These are phyloP conservation scores for Colletotrichum tropicicola DNA, from an alignment of 2,329 filamentous ascomycete genomes.

Conservation along the genomic window DNA sequence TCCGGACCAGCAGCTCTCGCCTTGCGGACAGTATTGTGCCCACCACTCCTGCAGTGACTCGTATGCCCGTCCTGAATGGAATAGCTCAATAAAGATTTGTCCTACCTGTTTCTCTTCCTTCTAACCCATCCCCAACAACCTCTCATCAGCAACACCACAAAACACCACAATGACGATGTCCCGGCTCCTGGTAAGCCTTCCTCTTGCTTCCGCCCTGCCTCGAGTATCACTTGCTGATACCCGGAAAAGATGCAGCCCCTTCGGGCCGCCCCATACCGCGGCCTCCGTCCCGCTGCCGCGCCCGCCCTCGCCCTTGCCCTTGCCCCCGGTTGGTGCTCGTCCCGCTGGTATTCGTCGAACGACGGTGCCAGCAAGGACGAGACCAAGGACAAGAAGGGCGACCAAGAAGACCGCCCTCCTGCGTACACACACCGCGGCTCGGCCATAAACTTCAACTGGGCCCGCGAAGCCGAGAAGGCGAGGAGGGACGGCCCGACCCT, in stretches of 20 bases:
- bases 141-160: not conserved
- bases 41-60: not conserved
- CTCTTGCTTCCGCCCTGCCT: not conserved
- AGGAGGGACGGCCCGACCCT: slow-evolving; percentile 19
- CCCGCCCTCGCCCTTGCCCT: not conserved
- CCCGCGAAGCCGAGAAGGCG: slow-evolving; percentile 12
- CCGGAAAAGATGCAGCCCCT: not conserved
- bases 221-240: not conserved
- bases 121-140: not conserved
- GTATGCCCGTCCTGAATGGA: not conserved
- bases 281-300: not conserved
- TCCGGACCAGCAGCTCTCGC: not conserved
- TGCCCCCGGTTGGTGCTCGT: not conserved
- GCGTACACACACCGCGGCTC: slow-evolving; percentile 26
- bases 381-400: not conserved
- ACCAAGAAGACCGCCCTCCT: not conserved
- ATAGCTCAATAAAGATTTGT: not conserved
- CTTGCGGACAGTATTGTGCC: slow-evolving; percentile 1
- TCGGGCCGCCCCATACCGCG: not conserved
- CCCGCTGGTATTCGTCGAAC: slow-evolving; percentile 8
- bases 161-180: slow-evolving; percentile 4
- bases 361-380: slow-evolving; percentile 10
- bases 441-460: slow-evolving; percentile 31
- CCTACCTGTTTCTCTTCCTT: not conserved
- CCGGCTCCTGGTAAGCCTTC: slow-evolving; percentile 11